phyloP scores from a whole-genome alignment of 306 rosid genomes.

The Calophaca sinica region DNA sequence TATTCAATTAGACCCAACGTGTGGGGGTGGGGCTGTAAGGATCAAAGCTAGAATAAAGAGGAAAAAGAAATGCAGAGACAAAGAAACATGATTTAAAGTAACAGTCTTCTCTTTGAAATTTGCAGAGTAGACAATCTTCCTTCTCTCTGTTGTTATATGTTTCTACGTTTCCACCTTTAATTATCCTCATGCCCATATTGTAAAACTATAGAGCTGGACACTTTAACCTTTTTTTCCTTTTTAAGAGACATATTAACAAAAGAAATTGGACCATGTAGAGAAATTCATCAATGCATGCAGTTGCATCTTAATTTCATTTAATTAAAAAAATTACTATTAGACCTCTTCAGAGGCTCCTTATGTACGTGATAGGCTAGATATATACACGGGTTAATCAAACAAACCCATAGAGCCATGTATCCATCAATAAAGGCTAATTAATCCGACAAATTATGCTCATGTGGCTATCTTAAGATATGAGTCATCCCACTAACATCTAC shows the following conservation, averaged over 20 bases:
- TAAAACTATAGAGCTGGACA: conserved; percentile 15
- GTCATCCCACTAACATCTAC: conserved; percentile 6
- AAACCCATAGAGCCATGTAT: conserved; percentile 18
- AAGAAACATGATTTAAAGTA: conserved; percentile 58
- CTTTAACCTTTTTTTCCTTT: conserved; percentile 38
- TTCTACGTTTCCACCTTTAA: conserved; percentile 44
- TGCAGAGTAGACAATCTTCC: conserved; percentile 52
- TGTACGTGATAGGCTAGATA: background rate
- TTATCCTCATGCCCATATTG: conserved; percentile 27
- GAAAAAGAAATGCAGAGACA: conserved; percentile 50
- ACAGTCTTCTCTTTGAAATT: conserved; percentile 51
- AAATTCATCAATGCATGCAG: conserved; percentile 17
- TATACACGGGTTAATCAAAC: conserved; percentile 17
- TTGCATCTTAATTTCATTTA: conserved; percentile 17
- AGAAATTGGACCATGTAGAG: conserved; percentile 27
- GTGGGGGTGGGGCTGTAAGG: conserved; percentile 44
- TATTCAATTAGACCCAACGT: conserved; percentile 40
- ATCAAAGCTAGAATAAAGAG: conserved; percentile 49
- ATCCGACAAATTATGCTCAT: conserved; percentile 41
- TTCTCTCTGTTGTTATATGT: conserved; percentile 39
- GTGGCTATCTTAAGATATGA: conserved; percentile 26
- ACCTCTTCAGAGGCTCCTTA: conserved; percentile 13
- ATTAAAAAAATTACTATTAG: too few species aligned
- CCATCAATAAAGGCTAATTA: conserved; percentile 10
- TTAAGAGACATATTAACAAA: conserved; percentile 32